Conservation (phyloP, 768 basidiomycete species). For the Tricholoma sp. region DNA sequence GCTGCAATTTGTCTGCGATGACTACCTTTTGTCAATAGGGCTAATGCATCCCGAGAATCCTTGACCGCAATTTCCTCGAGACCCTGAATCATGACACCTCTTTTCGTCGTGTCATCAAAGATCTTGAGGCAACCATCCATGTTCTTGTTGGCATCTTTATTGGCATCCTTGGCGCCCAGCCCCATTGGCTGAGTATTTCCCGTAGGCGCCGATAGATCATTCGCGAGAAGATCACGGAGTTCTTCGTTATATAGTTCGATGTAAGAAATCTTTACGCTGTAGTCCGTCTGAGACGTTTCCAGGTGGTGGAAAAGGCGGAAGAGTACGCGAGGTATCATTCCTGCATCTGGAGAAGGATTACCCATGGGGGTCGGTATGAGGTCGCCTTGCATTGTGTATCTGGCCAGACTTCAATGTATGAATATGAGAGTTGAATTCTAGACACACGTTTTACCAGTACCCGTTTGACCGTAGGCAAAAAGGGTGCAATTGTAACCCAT, state of each 20-base stretch:
- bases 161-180: conserved; percentile 48
- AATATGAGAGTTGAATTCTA: neutral
- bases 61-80: conserved; percentile 86
- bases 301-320: conserved; percentile 89
- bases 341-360: conserved; percentile 83
- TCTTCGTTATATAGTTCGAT: conserved; percentile 99
- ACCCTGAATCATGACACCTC: conserved; percentile 91
- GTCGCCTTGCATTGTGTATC: conserved; percentile 98
- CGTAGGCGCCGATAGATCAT: conserved; percentile 66
- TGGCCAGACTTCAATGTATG: conserved; percentile 20
- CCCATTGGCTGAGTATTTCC: conserved; percentile 78
- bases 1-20: conserved; percentile 89
- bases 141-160: conserved; percentile 20
- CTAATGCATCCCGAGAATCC: conserved; percentile 77
- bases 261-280: conserved; percentile 89
- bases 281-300: conserved; percentile 72
- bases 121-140: conserved; percentile 67
- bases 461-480: conserved; percentile 98
- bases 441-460: conserved; percentile 95
- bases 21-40: conserved; percentile 83
- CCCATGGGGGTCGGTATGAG: conserved; percentile 76
- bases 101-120: conserved; percentile 86
- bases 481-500: conserved; percentile 95
- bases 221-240: conserved; percentile 84
- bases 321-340: conserved; percentile 92